These are phyloP conservation scores for Auricularia auricula-judae DNA, from an alignment of 768 basidiomycete genomes.

Conservation along the genomic window DNA sequence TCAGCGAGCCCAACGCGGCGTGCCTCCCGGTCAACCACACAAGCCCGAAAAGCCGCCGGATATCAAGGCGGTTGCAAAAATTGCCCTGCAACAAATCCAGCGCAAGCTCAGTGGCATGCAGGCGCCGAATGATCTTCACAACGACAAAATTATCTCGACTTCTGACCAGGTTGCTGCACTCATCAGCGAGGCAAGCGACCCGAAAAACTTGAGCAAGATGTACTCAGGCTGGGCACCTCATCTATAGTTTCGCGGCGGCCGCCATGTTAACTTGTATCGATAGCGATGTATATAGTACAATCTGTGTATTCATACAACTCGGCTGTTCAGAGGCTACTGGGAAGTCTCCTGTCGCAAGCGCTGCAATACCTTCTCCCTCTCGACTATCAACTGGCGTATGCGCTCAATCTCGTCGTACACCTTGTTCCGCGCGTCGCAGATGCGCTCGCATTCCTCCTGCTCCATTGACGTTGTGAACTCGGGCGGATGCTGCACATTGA, in stretches of 20 bases:
- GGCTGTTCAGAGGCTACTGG: not conserved
- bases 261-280: not conserved
- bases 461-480: conserved; percentile 85
- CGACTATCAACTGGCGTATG: conserved; percentile 54
- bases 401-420: conserved; percentile 69
- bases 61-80: conserved; percentile 52
- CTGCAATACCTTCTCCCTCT: conserved; percentile 75
- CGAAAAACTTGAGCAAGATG: conserved; percentile 21
- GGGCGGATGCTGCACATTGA: conserved; percentile 51
- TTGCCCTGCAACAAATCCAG: conserved; percentile 69
- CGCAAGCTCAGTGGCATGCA: conserved; percentile 51
- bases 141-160: conserved; percentile 15
- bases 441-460: conserved; percentile 67
- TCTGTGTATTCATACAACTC: conserved; percentile 2
- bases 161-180: conserved; percentile 31
- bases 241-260: not conserved
- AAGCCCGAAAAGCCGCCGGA: conserved; percentile 30
- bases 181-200: conserved; percentile 30
- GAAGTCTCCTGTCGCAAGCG: conserved; percentile 38
- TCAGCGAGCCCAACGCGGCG: not conserved
- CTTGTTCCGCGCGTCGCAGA: conserved; percentile 65
- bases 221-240: not conserved
- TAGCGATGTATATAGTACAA: not conserved
- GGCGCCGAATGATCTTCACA: not conserved
- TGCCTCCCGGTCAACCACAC: not conserved